Percentiles rank a stretch among this genome's conserved stretches.
Evolutionary conservation across 176 grass and related monocot genomes (phyloP).

Genomic region (Oryza meyeriana): DNA sequence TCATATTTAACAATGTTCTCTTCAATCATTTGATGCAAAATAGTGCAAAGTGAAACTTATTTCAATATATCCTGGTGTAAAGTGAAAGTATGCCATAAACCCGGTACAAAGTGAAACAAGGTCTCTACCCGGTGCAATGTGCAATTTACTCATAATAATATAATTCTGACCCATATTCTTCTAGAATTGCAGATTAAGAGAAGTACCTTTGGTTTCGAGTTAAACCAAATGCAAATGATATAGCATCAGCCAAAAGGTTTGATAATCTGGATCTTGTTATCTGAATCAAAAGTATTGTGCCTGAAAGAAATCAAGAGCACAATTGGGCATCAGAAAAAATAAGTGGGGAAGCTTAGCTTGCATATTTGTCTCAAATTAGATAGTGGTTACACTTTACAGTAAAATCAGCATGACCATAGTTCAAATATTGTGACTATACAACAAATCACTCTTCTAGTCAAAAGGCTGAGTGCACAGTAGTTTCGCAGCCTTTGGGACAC

Average conservation of each 20-base stretch:
- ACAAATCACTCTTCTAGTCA: neutral
- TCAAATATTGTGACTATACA: neutral
- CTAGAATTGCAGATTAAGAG: neutral
- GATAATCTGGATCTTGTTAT: neutral
- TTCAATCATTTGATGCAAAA: too few species aligned
- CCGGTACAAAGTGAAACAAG: too few species aligned
- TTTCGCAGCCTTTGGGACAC: neutral
- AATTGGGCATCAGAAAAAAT: neutral
- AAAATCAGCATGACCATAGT: neutral
- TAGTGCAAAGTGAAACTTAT: too few species aligned
- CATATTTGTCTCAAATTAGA: conserved; percentile 8
- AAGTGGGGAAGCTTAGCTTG: neutral
- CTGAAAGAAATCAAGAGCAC: conserved; percentile 1
- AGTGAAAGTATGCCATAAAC: too few species aligned
- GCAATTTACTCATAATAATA: too few species aligned
- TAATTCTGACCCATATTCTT: neutral
- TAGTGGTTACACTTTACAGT: neutral
- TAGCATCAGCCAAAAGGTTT: conserved; percentile 13
- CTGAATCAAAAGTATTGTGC: neutral
- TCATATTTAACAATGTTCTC: too few species aligned
- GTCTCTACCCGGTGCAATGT: too few species aligned
- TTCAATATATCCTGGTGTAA: too few species aligned
- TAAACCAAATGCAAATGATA: neutral
- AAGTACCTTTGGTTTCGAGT: conserved; percentile 3
- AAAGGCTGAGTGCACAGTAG: neutral